Evolutionary conservation across 208 protist species (phyloP), one percentile per base, ranked within the genome.

Genomic region (Leishmania turanica): DNA sequence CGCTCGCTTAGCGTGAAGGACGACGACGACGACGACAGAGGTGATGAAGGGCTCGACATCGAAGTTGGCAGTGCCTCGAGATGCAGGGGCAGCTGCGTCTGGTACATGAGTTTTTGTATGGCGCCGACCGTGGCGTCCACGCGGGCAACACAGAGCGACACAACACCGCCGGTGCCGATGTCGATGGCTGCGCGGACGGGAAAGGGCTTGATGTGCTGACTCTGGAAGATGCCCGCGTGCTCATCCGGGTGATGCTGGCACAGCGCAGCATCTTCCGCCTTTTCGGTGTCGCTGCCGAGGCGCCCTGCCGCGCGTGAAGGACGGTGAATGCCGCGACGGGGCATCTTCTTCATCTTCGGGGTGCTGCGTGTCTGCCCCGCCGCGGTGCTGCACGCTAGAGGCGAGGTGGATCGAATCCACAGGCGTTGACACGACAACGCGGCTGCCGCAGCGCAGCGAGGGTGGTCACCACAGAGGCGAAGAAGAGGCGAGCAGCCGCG

Each of bases 141-240:
- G 73, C 94, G 92, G 9, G 83, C 94, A 72, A 97, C 82, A 74
- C 86, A 89, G 51, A 97, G 83, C 3, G 93, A 96, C 0, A 89
- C 76, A 58, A 89, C 87, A 2, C 93, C 93, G 71, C 91, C 93
- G 5, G 91, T 95, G 49, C 94, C 94, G 79, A 97, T 95, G 73
- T 97, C 94, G 42, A 97, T 95, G 27, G 94, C 94, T 2, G 94
- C 94, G 19, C 94, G 88, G 37, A 97, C 88, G n/a, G 94, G 94
- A 58, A 95, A 96, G 2, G 77, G 73, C 45, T 97, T 97, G 40
- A 96, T 80, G 78, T 94, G 89, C 15, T 91, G 74, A 75, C 92
- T 92, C 70, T 96, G 91, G 77, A 97, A 95, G 34, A 95, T 85
- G 62, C 93, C 93, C 51, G 81, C 74, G 31, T 88, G 78, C 37